Evolutionary conservation across 352 stramenopile species (phyloP).

Genomic region (Phytophthora chlamydospora): DNA sequence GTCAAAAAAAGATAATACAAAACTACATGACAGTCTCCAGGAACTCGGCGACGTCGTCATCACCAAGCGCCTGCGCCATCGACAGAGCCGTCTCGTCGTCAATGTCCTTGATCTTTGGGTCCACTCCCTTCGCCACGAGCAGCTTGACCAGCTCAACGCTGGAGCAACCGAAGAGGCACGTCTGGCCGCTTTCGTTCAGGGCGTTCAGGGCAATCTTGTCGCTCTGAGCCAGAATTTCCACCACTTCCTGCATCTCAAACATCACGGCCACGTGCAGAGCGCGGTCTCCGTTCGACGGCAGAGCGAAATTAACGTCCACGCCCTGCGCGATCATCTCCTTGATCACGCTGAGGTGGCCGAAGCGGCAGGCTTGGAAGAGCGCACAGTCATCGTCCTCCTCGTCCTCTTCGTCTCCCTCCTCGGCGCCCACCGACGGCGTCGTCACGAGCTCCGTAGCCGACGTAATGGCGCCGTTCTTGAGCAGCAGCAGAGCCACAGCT

Average conservation of each 20-base stretch:
- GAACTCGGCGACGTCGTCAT: constrained; percentile 75
- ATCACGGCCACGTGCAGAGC: constrained; percentile 83
- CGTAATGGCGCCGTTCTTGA: constrained; percentile 68
- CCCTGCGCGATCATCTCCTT: constrained; percentile 78
- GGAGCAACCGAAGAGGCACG: constrained; percentile 84
- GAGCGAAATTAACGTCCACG: constrained; percentile 74
- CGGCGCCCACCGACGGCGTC: constrained; percentile 40
- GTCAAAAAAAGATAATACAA: constrained; percentile 29
- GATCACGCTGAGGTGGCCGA: constrained; percentile 68
- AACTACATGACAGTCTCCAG: constrained; percentile 49
- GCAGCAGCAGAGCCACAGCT: constrained; percentile 66
- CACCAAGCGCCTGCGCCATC: constrained; percentile 73
- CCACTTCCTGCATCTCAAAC: constrained; percentile 87
- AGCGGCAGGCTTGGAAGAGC: constrained; percentile 78
- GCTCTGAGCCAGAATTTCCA: constrained; percentile 63
- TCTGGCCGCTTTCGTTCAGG: constrained; percentile 73
- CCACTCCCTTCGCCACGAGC: constrained; percentile 67
- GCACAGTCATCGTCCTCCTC: constrained; percentile 72
- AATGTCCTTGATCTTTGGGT: constrained; percentile 63
- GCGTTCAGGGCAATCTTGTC: constrained; percentile 70
- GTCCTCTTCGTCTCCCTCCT: constrained; percentile 43
- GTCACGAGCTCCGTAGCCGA: constrained; percentile 76
- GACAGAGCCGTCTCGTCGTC: constrained; percentile 77
- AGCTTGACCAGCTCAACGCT: constrained; percentile 69
- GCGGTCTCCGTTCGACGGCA: constrained; percentile 68